A percentile compares a stretch with the other conserved stretches of the same genome.
These are phyloP conservation scores for Oenanthe javanica DNA, from an alignment of 140 eudicot genomes.

Conservation along the genomic window DNA sequence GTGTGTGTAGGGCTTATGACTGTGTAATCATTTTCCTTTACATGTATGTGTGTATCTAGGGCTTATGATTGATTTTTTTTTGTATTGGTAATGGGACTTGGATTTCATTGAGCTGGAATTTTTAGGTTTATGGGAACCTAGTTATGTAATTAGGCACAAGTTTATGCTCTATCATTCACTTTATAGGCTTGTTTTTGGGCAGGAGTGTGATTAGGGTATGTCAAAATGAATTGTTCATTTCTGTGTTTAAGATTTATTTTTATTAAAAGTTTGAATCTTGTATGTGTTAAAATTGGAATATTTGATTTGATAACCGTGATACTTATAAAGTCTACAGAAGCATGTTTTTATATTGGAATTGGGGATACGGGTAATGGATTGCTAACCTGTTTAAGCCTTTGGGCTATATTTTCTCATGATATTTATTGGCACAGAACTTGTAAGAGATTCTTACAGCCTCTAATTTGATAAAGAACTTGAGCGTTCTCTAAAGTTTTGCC, in stretches of 20 bases:
- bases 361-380: background rate
- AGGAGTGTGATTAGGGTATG: background rate
- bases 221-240: background rate
- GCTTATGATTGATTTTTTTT: background rate
- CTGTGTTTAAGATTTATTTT: background rate
- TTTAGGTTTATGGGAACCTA: background rate
- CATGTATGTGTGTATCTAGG: background rate
- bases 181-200: background rate
- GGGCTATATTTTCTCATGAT: background rate
- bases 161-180: background rate
- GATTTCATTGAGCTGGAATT: background rate
- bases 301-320: background rate
- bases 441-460: background rate
- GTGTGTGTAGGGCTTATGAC: background rate
- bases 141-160: background rate
- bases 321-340: background rate
- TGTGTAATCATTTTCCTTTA: background rate
- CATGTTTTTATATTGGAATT: background rate
- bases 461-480: background rate
- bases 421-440: background rate
- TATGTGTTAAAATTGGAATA: background rate
- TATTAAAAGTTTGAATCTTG: background rate
- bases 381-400: background rate
- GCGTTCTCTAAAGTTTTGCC: background rate
- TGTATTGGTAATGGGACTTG: background rate